phyloP scores from a whole-genome alignment of 805 yeast species.

The Schwanniomyces polymorphus region DNA sequence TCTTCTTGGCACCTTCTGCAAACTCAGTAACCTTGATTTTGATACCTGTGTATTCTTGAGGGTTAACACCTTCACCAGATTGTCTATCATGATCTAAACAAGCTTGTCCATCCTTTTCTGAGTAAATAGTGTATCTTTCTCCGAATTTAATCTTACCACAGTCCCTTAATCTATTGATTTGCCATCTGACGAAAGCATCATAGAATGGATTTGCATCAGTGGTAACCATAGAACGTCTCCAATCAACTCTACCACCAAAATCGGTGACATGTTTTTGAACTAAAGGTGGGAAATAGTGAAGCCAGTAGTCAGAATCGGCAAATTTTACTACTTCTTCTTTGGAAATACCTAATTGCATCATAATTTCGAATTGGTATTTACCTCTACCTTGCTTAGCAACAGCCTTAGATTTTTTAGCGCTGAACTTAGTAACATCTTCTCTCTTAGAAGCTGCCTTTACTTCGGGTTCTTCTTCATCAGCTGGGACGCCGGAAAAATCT shows the following conservation, averaged over 20 bases:
- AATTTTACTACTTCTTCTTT: slow-evolving; percentile 81
- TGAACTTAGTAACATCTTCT: slow-evolving; percentile 87
- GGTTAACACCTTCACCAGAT: slow-evolving; percentile 94
- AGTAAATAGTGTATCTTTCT: slow-evolving; percentile 95
- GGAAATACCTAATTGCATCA: slow-evolving; percentile 90
- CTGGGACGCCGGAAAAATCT: slow-evolving; percentile 70
- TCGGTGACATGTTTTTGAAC: slow-evolving; percentile 75
- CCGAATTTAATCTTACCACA: slow-evolving; percentile 94
- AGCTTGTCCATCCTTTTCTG: slow-evolving; percentile 98
- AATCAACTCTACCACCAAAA: slow-evolving; percentile 93
- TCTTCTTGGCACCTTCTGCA: slow-evolving; percentile 55
- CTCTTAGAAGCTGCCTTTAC: slow-evolving; percentile 37
- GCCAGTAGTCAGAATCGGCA: slow-evolving; percentile 92
- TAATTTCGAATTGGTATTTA: slow-evolving; percentile 93
- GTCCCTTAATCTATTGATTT: slow-evolving; percentile 82
- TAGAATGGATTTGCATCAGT: slow-evolving; percentile 95
- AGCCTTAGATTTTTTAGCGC: slow-evolving; percentile 91
- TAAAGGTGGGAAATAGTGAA: slow-evolving; percentile 86
- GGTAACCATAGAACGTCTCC: slow-evolving; percentile 96
- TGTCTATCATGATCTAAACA: slow-evolving; percentile 99
- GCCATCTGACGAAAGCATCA: slow-evolving; percentile 96
- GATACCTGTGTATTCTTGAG: slow-evolving; percentile 94
- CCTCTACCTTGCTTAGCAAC: slow-evolving; percentile 92
- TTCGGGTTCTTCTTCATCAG: slow-evolving; percentile 44
- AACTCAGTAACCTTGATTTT: slow-evolving; percentile 74